Evolutionary conservation across 2,329 filamentous ascomycete genomes (phyloP).

Genomic region (Atkinsonella texensis): DNA sequence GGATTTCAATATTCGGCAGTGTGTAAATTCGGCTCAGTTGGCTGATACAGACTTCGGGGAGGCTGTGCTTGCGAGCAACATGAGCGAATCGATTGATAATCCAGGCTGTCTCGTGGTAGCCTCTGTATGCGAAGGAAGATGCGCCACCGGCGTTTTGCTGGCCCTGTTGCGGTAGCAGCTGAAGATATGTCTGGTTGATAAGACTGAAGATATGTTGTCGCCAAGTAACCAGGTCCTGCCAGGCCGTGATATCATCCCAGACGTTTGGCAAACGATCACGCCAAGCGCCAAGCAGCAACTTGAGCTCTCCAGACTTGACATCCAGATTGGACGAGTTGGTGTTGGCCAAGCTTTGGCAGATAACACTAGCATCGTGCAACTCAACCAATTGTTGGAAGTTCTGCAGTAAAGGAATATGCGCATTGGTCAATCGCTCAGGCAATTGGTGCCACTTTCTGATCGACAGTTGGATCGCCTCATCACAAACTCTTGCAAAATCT

Average conservation of each 20-base stretch:
- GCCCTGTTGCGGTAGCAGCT: slow-evolving; percentile 66
- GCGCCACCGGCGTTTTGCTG: slow-evolving; percentile 70
- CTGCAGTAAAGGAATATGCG: slow-evolving; percentile 87
- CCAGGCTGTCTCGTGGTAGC: slow-evolving; percentile 98
- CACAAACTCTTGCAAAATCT: slow-evolving; percentile 83
- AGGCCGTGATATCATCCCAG: slow-evolving; percentile 98
- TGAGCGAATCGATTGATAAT: slow-evolving; percentile 99
- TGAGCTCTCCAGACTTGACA: slow-evolving; percentile 88
- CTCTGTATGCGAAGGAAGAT: slow-evolving; percentile 81
- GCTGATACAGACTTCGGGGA: slow-evolving; percentile 93
- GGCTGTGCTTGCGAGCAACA: slow-evolving; percentile 90
- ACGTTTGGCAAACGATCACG: slow-evolving; percentile 90
- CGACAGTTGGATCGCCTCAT: slow-evolving; percentile 93
- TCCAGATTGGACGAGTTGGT: slow-evolving; percentile 82
- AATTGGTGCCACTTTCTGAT: slow-evolving; percentile 98
- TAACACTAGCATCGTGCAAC: slow-evolving; percentile 92
- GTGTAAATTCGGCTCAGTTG: slow-evolving; percentile 98
- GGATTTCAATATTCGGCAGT: slow-evolving; percentile 97
- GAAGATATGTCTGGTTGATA: slow-evolving; percentile 89
- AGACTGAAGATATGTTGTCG: slow-evolving; percentile 96
- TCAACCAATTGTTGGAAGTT: slow-evolving; percentile 98
- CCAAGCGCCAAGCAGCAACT: slow-evolving; percentile 88
- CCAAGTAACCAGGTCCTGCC: slow-evolving; percentile 99
- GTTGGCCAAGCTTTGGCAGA: slow-evolving; percentile 77
- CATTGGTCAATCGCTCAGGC: slow-evolving; percentile 85